Percentiles rank a stretch among this genome's conserved stretches.
phyloP scores from a whole-genome alignment of 1,284 basidiomycete genomes.

The Abortiporus biennis region DNA sequence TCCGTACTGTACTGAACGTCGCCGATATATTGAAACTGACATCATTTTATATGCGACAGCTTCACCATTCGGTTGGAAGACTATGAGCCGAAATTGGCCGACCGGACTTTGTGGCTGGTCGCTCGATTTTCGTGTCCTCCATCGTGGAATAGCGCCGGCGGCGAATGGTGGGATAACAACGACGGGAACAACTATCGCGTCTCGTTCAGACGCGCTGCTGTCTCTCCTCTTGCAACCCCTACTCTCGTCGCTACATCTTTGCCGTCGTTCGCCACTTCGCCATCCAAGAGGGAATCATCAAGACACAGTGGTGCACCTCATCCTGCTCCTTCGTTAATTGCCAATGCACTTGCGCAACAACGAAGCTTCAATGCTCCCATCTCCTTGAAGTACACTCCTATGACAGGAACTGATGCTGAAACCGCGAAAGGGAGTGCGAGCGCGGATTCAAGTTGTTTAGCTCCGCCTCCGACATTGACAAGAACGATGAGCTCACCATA shows the following conservation, averaged over 20 bases:
- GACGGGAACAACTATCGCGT: slow-evolving; percentile 74
- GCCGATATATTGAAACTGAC: too few relatives aligned
- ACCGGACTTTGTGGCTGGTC: slow-evolving; percentile 62
- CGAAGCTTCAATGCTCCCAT: slow-evolving; percentile 30
- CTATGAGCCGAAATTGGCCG: slow-evolving; percentile 60
- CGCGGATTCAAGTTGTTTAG: neutral
- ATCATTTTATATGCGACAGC: too few relatives aligned
- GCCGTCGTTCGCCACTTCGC: neutral
- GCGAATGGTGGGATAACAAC: slow-evolving; percentile 91
- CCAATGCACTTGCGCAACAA: slow-evolving; percentile 21
- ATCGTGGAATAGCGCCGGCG: slow-evolving; percentile 36
- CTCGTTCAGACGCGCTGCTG: slow-evolving; percentile 35
- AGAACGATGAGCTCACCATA: slow-evolving; percentile 20
- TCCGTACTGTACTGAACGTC: too few relatives aligned
- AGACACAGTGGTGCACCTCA: neutral
- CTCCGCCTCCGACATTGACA: slow-evolving; percentile 14
- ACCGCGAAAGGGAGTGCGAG: slow-evolving; percentile 4
- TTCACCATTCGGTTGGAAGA: slow-evolving; percentile 73
- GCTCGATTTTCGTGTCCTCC: slow-evolving; percentile 47
- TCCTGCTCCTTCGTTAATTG: neutral
- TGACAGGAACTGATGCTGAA: slow-evolving; percentile 15
- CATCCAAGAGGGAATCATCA: neutral
- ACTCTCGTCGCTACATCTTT: neutral
- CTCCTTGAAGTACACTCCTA: slow-evolving; percentile 28
- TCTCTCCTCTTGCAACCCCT: slow-evolving; percentile 10